Conservation (phyloP, 2,329 filamentous ascomycete genomes). For the Capronia epimyces region DNA sequence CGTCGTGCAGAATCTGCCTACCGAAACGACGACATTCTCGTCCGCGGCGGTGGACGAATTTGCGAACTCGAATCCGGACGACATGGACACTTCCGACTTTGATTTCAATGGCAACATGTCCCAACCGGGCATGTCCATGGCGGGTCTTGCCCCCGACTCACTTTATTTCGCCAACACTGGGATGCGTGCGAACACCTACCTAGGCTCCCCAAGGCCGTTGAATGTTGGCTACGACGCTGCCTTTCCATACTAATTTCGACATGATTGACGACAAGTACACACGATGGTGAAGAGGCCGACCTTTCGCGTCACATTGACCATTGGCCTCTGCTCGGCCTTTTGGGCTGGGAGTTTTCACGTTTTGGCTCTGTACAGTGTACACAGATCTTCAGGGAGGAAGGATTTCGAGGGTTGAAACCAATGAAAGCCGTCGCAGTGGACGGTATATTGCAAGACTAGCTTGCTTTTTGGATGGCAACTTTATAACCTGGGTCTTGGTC, state of each 20-base stretch:
- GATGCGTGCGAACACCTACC: conserved; percentile 1
- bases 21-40: conserved; percentile 16
- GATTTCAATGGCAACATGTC: conserved; percentile 8
- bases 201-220: neutral
- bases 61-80: conserved; percentile 7
- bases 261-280: conserved; percentile 1
- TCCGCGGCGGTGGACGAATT: conserved; percentile 17
- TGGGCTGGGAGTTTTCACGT: neutral
- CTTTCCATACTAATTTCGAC: neutral
- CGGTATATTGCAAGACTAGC: neutral
- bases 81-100: conserved; percentile 3
- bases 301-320: neutral
- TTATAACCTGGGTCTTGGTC: neutral
- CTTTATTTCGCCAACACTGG: conserved; percentile 12
- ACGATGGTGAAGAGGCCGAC: neutral
- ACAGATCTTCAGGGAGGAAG: neutral
- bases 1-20: conserved; percentile 23
- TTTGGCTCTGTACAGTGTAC: neutral
- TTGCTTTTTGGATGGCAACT: neutral
- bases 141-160: conserved; percentile 6
- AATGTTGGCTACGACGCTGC: conserved; percentile 3
- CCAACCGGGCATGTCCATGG: conserved; percentile 1
- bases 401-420: neutral
- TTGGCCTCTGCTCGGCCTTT: neutral
- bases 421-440: neutral